phyloP scores from a whole-genome alignment of 495 filamentous ascomycete species.

The Penicillium simplicissimum region DNA sequence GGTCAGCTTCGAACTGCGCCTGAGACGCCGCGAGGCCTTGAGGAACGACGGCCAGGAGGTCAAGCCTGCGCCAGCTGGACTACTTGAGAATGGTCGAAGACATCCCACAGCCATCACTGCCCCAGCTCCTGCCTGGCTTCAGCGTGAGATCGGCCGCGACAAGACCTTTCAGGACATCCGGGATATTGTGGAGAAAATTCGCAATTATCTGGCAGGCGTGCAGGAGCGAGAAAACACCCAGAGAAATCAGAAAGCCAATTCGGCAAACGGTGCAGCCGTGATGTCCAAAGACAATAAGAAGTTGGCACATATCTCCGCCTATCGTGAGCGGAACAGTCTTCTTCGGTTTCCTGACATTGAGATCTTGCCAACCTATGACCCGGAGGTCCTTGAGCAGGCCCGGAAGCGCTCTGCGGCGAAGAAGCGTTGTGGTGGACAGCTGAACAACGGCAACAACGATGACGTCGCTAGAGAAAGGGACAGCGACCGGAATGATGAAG shows the following conservation, averaged over 20 bases:
- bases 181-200: slow-evolving; percentile 25
- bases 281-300: background rate
- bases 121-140: slow-evolving; percentile 41
- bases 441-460: no score
- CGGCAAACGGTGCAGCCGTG: background rate
- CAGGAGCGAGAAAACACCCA: slow-evolving; percentile 4
- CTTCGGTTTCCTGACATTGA: slow-evolving; percentile 64
- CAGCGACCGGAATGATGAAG: no score
- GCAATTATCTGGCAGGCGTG: slow-evolving; percentile 18
- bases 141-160: slow-evolving; percentile 20
- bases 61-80: background rate
- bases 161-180: slow-evolving; percentile 39
- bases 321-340: slow-evolving; percentile 2
- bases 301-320: background rate
- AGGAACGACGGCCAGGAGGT: slow-evolving; percentile 9
- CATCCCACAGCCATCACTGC: slow-evolving; percentile 25
- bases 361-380: slow-evolving; percentile 58
- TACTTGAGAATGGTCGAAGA: slow-evolving; percentile 11
- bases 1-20: slow-evolving; percentile 32
- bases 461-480: no score
- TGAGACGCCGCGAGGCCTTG: slow-evolving; percentile 25
- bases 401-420: no score
- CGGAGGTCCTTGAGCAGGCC: slow-evolving; percentile 20
- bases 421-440: no score
- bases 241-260: no score